Percentiles rank a stretch among this genome's conserved stretches.
Conservation (phyloP, 2,329 filamentous ascomycete genomes). For the Scolecobasidium constrictum region DNA sequence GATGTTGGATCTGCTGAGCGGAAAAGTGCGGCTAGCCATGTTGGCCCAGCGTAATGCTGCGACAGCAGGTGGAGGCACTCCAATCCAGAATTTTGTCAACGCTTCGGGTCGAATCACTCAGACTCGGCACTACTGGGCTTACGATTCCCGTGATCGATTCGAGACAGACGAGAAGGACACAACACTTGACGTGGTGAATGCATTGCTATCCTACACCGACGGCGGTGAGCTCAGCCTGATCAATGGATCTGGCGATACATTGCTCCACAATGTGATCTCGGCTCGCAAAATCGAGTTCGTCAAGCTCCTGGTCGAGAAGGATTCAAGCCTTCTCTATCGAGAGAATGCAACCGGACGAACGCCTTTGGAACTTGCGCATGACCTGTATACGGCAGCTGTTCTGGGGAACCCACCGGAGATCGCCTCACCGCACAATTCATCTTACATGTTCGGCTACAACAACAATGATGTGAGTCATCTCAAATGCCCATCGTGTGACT, state of each 20-base stretch:
- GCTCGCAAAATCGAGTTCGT: slow-evolving; percentile 26
- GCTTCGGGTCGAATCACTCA: too few relatives aligned
- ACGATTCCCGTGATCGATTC: background rate
- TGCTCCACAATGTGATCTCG: slow-evolving; percentile 47
- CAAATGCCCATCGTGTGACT: too few relatives aligned
- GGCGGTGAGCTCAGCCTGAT: slow-evolving; percentile 42
- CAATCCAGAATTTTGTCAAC: slow-evolving; percentile 39
- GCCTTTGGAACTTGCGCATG: slow-evolving; percentile 55
- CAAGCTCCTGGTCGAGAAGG: slow-evolving; percentile 40
- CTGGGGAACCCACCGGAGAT: slow-evolving; percentile 16
- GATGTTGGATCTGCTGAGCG: slow-evolving; percentile 49
- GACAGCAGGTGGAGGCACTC: slow-evolving; percentile 18
- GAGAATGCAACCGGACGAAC: slow-evolving; percentile 72
- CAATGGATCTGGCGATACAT: slow-evolving; percentile 54
- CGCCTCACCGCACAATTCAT: slow-evolving; percentile 16
- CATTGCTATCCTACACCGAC: slow-evolving; percentile 43
- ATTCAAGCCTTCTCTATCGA: slow-evolving; percentile 50
- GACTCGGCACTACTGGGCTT: too few relatives aligned
- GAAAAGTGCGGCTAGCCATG: slow-evolving; percentile 44
- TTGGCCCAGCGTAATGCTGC: slow-evolving; percentile 40
- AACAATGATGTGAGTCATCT: background rate
- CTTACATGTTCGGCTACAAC: background rate
- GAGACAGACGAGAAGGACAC: background rate
- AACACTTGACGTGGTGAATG: slow-evolving; percentile 28
- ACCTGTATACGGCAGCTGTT: slow-evolving; percentile 34